A percentile compares a stretch with the other conserved stretches of the same genome.
Evolutionary conservation across 2,329 filamentous ascomycete genomes (phyloP).

Genomic region (Aspergillus sp.): DNA sequence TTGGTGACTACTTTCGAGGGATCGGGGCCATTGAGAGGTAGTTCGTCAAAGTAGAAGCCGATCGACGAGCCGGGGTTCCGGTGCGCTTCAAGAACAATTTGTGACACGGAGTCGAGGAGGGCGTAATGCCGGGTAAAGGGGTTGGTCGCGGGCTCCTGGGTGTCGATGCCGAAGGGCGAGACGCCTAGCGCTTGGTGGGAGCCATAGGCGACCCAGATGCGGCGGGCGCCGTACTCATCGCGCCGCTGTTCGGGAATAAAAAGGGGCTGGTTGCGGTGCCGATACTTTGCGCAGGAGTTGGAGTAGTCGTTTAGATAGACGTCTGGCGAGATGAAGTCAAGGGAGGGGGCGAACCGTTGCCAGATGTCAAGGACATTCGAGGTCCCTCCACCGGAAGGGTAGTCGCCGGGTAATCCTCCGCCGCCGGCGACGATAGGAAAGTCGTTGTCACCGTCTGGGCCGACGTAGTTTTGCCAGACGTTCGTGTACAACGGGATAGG

Average conservation of each 20-base stretch:
- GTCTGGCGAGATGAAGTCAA: conserved; percentile 50
- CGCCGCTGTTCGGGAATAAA: conserved; percentile 50
- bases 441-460: conserved; percentile 27
- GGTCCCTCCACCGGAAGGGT: conserved; percentile 48
- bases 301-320: conserved; percentile 48
- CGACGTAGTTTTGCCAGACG: conserved; percentile 46
- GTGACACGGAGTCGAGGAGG: conserved; percentile 34
- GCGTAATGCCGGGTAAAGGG: conserved; percentile 34
- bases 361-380: conserved; percentile 47
- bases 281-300: conserved; percentile 40
- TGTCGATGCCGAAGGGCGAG: conserved; percentile 44
- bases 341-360: conserved; percentile 40
- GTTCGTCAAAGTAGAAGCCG: conserved; percentile 40
- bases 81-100: conserved; percentile 42
- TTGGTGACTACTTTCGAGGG: conserved; percentile 21
- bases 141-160: conserved; percentile 21
- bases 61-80: conserved; percentile 28
- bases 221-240: conserved; percentile 43
- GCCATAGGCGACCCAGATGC: conserved; percentile 40
- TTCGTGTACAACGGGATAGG: conserved; percentile 46
- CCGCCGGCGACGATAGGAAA: conserved; percentile 42
- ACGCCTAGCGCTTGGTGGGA: conserved; percentile 34
- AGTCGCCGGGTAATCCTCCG: conserved; percentile 43
- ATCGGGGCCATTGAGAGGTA: conserved; percentile 19
- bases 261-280: conserved; percentile 41